Conservation (phyloP, 1,284 basidiomycete genomes). For the Cryptococcus sp. region DNA sequence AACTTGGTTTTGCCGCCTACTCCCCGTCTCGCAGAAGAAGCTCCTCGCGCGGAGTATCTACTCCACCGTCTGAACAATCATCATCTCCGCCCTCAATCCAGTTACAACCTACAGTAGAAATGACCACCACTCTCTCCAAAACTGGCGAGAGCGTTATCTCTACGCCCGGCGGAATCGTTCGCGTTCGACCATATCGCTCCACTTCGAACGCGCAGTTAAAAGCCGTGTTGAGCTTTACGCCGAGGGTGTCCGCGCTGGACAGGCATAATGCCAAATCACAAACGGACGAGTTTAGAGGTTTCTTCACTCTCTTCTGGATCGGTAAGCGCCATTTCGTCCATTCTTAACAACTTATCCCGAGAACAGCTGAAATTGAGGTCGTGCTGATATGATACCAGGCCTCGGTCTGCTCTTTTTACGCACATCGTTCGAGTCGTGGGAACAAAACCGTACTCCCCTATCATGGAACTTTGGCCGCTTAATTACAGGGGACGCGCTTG, state of each 20-base stretch:
- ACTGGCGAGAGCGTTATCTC: constrained; percentile 35
- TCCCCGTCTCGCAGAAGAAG: too few species aligned
- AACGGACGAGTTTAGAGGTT: constrained; percentile 86
- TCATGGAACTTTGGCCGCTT: constrained; percentile 80
- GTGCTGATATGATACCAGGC: constrained; percentile 49
- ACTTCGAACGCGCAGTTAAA: constrained; percentile 45
- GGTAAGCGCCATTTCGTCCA: constrained; percentile 36
- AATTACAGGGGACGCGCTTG: constrained; percentile 82
- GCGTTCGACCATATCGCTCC: constrained; percentile 47
- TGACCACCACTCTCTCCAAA: constrained; percentile 36
- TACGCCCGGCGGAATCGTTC: constrained; percentile 42
- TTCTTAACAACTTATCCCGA: background rate
- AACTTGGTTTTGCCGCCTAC: too few species aligned
- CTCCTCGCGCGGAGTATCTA: too few species aligned
- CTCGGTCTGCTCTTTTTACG: constrained; percentile 76
- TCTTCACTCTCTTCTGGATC: constrained; percentile 87
- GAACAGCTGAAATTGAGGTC: background rate
- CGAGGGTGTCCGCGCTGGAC: constrained; percentile 81
- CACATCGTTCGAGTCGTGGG: constrained; percentile 73
- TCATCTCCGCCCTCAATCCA: background rate
- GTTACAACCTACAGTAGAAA: constrained; percentile 17
- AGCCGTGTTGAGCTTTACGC: constrained; percentile 77
- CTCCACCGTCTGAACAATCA: too few species aligned
- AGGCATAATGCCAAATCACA: constrained; percentile 70
- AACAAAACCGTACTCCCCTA: constrained; percentile 73